These are phyloP conservation scores for Funneliformis caledonium DNA, from an alignment of 371 early-diverging fungal genomes.

Conservation along the genomic window DNA sequence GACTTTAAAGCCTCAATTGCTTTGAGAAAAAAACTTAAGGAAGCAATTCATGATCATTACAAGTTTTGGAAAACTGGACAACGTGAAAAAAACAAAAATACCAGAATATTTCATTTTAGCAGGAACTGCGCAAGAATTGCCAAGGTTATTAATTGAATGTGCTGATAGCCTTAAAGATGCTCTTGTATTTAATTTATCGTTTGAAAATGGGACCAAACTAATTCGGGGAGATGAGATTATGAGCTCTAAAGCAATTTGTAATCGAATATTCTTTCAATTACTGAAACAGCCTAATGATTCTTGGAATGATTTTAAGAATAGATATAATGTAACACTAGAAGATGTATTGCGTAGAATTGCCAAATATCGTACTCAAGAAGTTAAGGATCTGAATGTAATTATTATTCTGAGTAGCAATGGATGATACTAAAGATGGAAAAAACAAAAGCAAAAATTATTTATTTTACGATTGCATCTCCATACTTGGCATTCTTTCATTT, in stretches of 20 bases:
- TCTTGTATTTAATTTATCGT: conserved; percentile 27
- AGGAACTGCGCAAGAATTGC: conserved; percentile 14
- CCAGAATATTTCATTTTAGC: conserved; percentile 19
- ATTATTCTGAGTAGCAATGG: background rate
- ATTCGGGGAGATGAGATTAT: background rate
- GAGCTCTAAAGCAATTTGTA: background rate
- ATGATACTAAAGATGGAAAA: background rate
- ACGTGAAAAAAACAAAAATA: conserved; percentile 18
- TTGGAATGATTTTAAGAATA: conserved; percentile 4
- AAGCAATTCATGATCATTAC: no score
- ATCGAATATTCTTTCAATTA: background rate
- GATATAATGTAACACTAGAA: background rate
- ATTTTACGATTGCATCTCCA: conserved; percentile 12
- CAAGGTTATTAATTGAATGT: conserved; percentile 13
- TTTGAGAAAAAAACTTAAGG: conserved; percentile 17
- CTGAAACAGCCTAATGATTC: background rate
- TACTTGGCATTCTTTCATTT: background rate
- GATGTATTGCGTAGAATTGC: conserved; percentile 10
- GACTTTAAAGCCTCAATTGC: conserved; percentile 23
- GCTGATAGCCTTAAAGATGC: background rate
- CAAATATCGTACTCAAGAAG: background rate
- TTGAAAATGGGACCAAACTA: conserved; percentile 22
- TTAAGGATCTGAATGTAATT: conserved; percentile 9
- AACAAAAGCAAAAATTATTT: background rate
- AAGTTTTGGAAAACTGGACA: no score